phyloP scores from a whole-genome alignment of 768 basidiomycete species.

The Naganishia vishniacii region DNA sequence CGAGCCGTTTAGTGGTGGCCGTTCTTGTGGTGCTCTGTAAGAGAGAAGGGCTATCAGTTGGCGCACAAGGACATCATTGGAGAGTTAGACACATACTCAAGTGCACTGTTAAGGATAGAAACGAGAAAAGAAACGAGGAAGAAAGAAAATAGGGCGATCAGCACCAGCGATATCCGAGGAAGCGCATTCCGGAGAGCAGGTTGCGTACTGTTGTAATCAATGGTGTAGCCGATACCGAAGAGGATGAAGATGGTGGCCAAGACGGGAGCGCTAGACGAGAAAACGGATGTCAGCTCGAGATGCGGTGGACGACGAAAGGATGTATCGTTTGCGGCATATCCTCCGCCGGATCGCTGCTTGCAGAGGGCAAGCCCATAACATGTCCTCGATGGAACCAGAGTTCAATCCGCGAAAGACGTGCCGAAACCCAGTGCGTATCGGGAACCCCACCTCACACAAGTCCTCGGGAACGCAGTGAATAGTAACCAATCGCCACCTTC shows the following conservation, averaged over 20 bases:
- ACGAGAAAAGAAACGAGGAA: neutral
- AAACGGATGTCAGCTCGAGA: neutral
- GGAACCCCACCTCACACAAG: too few relatives aligned
- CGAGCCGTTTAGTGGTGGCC: slow-evolving; percentile 46
- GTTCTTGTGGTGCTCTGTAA: slow-evolving; percentile 48
- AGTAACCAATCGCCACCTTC: too few relatives aligned
- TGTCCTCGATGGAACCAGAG: too few relatives aligned
- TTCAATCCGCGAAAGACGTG: too few relatives aligned
- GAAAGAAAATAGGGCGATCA: neutral
- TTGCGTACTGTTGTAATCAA: slow-evolving; percentile 48
- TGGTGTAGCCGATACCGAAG: slow-evolving; percentile 48
- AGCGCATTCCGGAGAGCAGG: neutral
- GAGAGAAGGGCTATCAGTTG: slow-evolving; percentile 20
- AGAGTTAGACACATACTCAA: slow-evolving; percentile 28
- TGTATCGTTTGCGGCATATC: too few relatives aligned
- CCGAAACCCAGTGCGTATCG: too few relatives aligned
- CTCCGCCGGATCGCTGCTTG: too few relatives aligned
- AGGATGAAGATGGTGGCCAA: slow-evolving; percentile 44
- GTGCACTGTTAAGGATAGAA: slow-evolving; percentile 23
- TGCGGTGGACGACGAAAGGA: too few relatives aligned
- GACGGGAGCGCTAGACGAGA: slow-evolving; percentile 35
- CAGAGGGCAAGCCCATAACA: too few relatives aligned
- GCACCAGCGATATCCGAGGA: neutral
- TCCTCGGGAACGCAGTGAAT: too few relatives aligned
- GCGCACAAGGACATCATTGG: neutral